Conservation (phyloP, 2,329 filamentous ascomycete species). For the Lasiodiplodia hormozganensis region DNA sequence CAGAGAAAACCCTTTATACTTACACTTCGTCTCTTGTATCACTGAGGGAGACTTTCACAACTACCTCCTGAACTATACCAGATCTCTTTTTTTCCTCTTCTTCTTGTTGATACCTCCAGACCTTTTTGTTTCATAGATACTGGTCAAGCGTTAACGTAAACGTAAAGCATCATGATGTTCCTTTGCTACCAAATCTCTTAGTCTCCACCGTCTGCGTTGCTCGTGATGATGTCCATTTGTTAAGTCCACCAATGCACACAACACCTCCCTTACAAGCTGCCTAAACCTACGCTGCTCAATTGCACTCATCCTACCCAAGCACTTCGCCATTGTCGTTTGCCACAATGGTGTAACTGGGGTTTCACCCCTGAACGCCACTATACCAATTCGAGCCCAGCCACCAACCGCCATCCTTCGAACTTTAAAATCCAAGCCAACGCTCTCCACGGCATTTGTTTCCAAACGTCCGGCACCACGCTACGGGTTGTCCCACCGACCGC, state of each 20-base stretch:
- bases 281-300: neutral
- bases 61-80: constrained; percentile 9
- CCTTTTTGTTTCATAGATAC: constrained; percentile 9
- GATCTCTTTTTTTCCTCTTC: constrained; percentile 10
- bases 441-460: neutral
- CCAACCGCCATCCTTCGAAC: neutral
- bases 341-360: neutral
- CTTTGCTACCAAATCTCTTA: neutral
- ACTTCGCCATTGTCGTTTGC: neutral
- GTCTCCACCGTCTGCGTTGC: neutral
- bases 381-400: neutral
- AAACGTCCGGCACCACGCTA: neutral
- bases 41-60: neutral
- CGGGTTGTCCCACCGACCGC: neutral
- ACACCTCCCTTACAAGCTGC: neutral
- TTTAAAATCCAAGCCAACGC: neutral
- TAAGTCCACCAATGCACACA: neutral
- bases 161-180: constrained; percentile 26
- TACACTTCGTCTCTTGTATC: constrained; percentile 18
- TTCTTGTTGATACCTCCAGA: constrained; percentile 22
- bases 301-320: neutral
- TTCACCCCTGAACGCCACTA: neutral
- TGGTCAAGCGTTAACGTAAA: constrained; percentile 12
- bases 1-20: neutral
- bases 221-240: neutral